Evolutionary conservation across 192 early-diverging fungal genomes (phyloP).

Genomic region (Allomyces javanicus): DNA sequence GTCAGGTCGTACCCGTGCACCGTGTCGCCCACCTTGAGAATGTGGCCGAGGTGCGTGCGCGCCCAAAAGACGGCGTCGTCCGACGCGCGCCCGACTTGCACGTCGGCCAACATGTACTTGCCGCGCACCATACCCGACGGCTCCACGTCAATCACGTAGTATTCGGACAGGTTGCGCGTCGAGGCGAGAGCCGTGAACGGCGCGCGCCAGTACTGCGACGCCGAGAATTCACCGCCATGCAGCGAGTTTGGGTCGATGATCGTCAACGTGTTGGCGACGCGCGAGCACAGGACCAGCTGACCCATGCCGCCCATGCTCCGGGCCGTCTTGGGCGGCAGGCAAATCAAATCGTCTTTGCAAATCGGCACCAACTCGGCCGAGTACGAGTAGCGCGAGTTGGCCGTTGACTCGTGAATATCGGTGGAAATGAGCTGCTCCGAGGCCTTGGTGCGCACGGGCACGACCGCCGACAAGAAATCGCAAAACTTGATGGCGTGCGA

Average conservation of each 20-base stretch:
- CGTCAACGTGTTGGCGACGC: constrained; percentile 70
- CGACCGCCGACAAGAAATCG: constrained; percentile 74
- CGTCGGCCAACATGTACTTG: constrained; percentile 66
- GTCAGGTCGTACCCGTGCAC: constrained; percentile 76
- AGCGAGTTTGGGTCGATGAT: constrained; percentile 77
- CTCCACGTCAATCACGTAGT: constrained; percentile 87
- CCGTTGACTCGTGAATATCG: constrained; percentile 75
- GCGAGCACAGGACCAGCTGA: constrained; percentile 63
- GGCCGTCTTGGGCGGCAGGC: constrained; percentile 66
- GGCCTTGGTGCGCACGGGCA: constrained; percentile 68
- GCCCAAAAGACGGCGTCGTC: constrained; percentile 72
- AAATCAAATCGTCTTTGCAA: constrained; percentile 89
- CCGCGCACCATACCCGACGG: constrained; percentile 52
- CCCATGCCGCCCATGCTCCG: constrained; percentile 63
- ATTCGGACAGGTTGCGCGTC: constrained; percentile 67
- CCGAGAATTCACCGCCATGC: constrained; percentile 48
- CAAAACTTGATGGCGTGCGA: constrained; percentile 86
- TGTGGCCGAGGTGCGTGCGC: constrained; percentile 76
- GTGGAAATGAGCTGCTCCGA: constrained; percentile 91
- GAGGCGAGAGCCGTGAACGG: constrained; percentile 59
- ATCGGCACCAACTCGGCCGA: constrained; percentile 89
- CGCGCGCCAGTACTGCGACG: constrained; percentile 59
- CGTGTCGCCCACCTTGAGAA: constrained; percentile 80
- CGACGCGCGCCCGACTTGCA: constrained; percentile 57
- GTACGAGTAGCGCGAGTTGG: constrained; percentile 92